These are phyloP conservation scores for Sarcodon sp. DNA, from an alignment of 768 basidiomycete genomes.

Conservation along the genomic window DNA sequence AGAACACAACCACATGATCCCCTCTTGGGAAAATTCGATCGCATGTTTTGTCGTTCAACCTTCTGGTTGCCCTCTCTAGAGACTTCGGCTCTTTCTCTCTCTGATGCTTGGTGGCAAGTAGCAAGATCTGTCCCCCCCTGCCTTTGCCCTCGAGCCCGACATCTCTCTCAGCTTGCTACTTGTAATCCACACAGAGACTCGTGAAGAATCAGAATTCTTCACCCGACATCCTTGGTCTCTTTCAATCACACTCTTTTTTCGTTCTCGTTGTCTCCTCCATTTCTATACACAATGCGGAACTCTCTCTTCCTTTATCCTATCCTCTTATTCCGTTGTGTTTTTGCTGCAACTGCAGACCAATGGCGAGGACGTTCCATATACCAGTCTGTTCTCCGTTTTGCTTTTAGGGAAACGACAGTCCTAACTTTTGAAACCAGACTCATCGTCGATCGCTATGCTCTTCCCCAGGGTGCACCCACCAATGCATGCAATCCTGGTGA, in stretches of 20 bases:
- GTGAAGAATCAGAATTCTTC: background rate
- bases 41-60: too few relatives aligned
- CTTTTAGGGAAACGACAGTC: background rate
- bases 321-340: constrained; percentile 17
- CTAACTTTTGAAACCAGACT: constrained; percentile 23
- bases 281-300: constrained; percentile 5
- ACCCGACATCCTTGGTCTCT: too few relatives aligned
- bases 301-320: constrained; percentile 12
- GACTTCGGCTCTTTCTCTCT: too few relatives aligned
- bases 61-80: too few relatives aligned
- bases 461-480: constrained; percentile 38
- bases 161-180: background rate
- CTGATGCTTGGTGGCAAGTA: too few relatives aligned
- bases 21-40: too few relatives aligned
- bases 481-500: constrained; percentile 41
- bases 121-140: too few relatives aligned
- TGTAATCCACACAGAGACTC: background rate
- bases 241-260: background rate
- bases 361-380: constrained; percentile 75
- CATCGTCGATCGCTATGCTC: constrained; percentile 68
- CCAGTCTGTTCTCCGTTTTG: constrained; percentile 32
- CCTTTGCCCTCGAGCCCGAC: too few relatives aligned
- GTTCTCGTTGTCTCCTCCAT: background rate
- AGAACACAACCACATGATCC: too few relatives aligned
- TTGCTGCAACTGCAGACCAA: constrained; percentile 55